Conservation (phyloP, 2,329 filamentous ascomycete genomes). For the Fusarium sp. region DNA sequence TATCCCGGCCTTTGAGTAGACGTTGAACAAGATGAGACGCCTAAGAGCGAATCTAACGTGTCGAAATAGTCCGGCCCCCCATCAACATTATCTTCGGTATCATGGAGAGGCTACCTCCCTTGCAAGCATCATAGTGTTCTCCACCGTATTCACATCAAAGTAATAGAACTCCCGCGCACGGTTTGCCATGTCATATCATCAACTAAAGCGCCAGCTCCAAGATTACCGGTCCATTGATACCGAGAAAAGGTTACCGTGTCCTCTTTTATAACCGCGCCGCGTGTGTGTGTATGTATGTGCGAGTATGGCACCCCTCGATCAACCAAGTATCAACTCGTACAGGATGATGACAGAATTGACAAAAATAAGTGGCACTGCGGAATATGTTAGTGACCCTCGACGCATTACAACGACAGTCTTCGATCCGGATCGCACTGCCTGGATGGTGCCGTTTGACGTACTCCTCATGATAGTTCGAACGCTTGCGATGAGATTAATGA, state of each 20-base stretch:
- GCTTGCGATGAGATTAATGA: slow-evolving; percentile 90
- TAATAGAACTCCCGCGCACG: slow-evolving; percentile 10
- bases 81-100: slow-evolving; percentile 3
- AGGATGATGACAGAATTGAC: slow-evolving; percentile 87
- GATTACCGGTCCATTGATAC: slow-evolving; percentile 41
- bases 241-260: slow-evolving; percentile 37
- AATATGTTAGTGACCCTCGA: slow-evolving; percentile 19
- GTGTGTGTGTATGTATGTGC: neutral
- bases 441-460: slow-evolving; percentile 55
- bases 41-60: slow-evolving; percentile 15
- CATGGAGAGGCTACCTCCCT: neutral
- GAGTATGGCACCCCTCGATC: slow-evolving; percentile 46
- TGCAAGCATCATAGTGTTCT: slow-evolving; percentile 5
- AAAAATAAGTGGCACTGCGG: slow-evolving; percentile 82
- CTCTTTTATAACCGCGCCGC: slow-evolving; percentile 24
- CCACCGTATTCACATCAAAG: slow-evolving; percentile 16
- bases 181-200: slow-evolving; percentile 25
- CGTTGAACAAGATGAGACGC: slow-evolving; percentile 28
- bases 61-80: neutral
- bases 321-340: slow-evolving; percentile 84
- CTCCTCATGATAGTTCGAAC: slow-evolving; percentile 94
- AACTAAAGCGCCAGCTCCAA: slow-evolving; percentile 38
- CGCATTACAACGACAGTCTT: neutral
- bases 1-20: slow-evolving; percentile 19
- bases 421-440: neutral